Conservation (phyloP, 78 protist species). For the Polysphondylium violaceum region DNA sequence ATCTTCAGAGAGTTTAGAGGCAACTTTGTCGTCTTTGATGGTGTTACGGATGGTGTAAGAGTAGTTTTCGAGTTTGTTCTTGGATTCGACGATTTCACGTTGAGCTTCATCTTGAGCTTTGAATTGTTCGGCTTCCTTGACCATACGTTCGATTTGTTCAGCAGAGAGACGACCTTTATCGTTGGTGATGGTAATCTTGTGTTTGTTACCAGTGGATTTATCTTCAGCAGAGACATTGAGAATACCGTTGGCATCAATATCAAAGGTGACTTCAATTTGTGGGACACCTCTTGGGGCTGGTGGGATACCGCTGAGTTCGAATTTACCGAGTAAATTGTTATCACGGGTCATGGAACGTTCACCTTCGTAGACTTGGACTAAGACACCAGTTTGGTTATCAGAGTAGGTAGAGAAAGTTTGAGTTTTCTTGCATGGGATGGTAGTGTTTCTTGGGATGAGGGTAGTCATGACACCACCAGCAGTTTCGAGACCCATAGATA, state of each 20-base stretch:
- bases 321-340: constrained; percentile 97
- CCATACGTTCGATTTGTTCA: constrained; percentile 98
- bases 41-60: constrained; percentile 85
- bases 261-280: constrained; percentile 98
- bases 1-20: constrained; percentile 90
- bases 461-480: constrained; percentile 99
- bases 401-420: constrained; percentile 98
- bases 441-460: constrained; percentile 98
- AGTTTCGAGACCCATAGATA: constrained; percentile 99
- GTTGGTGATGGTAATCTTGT: constrained; percentile 96
- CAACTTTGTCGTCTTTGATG: constrained; percentile 71
- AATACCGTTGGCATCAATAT: constrained; percentile 96
- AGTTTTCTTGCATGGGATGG: constrained; percentile 97
- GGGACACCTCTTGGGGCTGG: constrained; percentile 99
- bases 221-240: constrained; percentile 97
- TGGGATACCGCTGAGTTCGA: constrained; percentile 97
- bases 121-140: constrained; percentile 94
- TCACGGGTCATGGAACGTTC: constrained; percentile 96
- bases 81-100: constrained; percentile 87
- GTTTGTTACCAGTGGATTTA: constrained; percentile 89
- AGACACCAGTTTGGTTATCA: constrained; percentile 97
- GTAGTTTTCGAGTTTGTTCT: constrained; percentile 93
- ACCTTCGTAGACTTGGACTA: constrained; percentile 96
- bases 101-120: constrained; percentile 91
- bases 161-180: constrained; percentile 95